These are phyloP conservation scores for Arthrobotrys megalospora DNA, from an alignment of 2,329 filamentous ascomycete species.

Conservation along the genomic window DNA sequence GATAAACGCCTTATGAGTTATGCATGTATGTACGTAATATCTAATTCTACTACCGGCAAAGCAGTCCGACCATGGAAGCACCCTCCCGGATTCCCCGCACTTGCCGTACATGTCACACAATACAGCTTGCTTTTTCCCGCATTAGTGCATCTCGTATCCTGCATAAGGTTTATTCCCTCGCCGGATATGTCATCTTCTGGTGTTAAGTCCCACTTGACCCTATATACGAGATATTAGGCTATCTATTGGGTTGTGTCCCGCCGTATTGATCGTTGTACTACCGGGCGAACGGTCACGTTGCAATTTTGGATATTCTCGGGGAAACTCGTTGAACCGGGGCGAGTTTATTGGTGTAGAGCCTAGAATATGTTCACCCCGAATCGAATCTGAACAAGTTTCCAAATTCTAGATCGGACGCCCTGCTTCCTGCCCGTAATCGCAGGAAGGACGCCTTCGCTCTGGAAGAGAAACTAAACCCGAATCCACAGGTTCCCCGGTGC, in stretches of 20 bases:
- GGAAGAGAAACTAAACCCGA: conserved; percentile 9
- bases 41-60: conserved; percentile 40
- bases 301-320: too few species aligned
- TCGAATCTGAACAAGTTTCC: too few species aligned
- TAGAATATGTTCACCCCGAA: not conserved
- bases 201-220: not conserved
- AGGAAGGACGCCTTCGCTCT: not conserved
- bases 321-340: not conserved
- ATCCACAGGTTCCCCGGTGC: not conserved
- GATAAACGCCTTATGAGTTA: conserved; percentile 35
- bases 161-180: not conserved
- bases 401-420: not conserved
- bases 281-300: not conserved
- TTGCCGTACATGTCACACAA: conserved; percentile 14
- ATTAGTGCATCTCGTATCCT: conserved; percentile 5
- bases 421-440: not conserved
- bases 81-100: conserved; percentile 28
- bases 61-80: conserved; percentile 41
- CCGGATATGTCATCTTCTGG: not conserved
- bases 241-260: not conserved
- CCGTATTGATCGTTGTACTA: not conserved
- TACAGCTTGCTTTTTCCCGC: conserved; percentile 43
- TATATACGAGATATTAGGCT: not conserved
- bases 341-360: not conserved
- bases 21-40: conserved; percentile 55